Percentiles rank a stretch among this genome's conserved stretches.
phyloP scores from a whole-genome alignment of 495 filamentous ascomycete species.

The Cudoniella acicularis region DNA sequence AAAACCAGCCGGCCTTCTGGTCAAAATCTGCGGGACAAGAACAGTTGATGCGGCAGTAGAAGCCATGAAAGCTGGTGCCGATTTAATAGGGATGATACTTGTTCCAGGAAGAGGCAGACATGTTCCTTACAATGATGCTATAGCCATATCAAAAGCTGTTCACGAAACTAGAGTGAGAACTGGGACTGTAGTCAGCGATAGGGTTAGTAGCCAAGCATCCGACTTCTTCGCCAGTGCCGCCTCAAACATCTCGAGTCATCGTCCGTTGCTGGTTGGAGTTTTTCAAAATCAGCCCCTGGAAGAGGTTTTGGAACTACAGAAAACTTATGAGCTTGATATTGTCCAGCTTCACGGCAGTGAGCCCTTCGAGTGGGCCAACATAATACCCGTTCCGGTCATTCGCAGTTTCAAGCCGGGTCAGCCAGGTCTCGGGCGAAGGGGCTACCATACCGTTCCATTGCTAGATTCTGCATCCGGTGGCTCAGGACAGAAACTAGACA shows the following conservation, averaged over 20 bases:
- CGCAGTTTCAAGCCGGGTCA: constrained; percentile 73
- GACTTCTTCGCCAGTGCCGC: constrained; percentile 41
- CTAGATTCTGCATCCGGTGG: constrained; percentile 83
- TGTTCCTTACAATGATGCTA: constrained; percentile 71
- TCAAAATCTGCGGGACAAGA: constrained; percentile 97
- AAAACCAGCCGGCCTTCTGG: constrained; percentile 48
- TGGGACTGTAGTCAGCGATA: constrained; percentile 18
- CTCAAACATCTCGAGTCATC: constrained; percentile 37
- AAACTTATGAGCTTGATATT: constrained; percentile 75
- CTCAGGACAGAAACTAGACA: constrained; percentile 71
- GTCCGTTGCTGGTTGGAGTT: constrained; percentile 85
- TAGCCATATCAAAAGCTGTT: constrained; percentile 74
- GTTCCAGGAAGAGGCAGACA: constrained; percentile 75
- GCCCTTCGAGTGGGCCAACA: constrained; percentile 82
- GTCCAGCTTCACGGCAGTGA: constrained; percentile 92
- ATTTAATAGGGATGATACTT: constrained; percentile 89
- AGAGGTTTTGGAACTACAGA: constrained; percentile 73
- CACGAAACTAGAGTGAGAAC: constrained; percentile 46
- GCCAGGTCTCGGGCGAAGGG: constrained; percentile 62
- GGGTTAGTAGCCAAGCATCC: constrained; percentile 33
- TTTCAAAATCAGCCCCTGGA: constrained; percentile 87
- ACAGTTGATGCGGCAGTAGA: constrained; percentile 72
- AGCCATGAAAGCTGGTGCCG: constrained; percentile 84
- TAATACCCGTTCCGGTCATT: constrained; percentile 89
- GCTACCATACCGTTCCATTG: constrained; percentile 78